Conservation (phyloP, 306 rosid species). For the Cicer cuneatum region DNA sequence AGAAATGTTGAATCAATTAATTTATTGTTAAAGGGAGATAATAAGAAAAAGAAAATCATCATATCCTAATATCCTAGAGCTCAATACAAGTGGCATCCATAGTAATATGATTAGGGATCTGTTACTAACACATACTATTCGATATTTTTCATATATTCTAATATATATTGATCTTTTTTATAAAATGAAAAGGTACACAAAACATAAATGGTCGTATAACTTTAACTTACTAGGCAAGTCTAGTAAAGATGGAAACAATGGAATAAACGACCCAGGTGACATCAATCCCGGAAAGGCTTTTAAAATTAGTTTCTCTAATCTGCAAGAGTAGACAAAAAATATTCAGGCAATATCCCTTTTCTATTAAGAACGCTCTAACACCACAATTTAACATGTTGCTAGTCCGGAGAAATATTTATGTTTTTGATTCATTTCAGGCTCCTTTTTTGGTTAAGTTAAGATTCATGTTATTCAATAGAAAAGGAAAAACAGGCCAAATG, state of each 20-base stretch:
- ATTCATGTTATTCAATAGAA: conserved; percentile 6
- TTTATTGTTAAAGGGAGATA: conserved; percentile 18
- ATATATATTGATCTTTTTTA: conserved; percentile 12
- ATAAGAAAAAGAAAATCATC: conserved; percentile 8
- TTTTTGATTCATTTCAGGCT: conserved; percentile 6
- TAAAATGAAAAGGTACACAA: conserved; percentile 25
- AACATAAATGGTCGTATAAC: conserved; percentile 22
- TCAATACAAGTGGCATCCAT: conserved; percentile 1
- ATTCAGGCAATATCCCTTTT: conserved; percentile 31
- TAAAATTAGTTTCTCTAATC: conserved; percentile 75
- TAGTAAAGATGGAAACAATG: conserved; percentile 71
- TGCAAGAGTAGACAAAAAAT: conserved; percentile 50
- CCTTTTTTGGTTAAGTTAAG: conserved; percentile 21
- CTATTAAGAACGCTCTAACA: conserved; percentile 1
- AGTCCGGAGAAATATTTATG: conserved; percentile 11
- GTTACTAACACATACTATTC: conserved; percentile 6
- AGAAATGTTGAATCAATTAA: conserved; percentile 35
- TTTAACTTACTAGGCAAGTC: conserved; percentile 88
- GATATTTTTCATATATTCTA: neutral
- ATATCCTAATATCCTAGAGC: conserved; percentile 21
- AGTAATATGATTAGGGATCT: neutral
- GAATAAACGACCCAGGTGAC: conserved; percentile 92
- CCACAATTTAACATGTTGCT: conserved; percentile 33
- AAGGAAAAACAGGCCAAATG: conserved; percentile 3
- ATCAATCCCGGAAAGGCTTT: conserved; percentile 77